Evolutionary conservation across 306 rosid species (phyloP).

Genomic region (Trifolium repens): DNA sequence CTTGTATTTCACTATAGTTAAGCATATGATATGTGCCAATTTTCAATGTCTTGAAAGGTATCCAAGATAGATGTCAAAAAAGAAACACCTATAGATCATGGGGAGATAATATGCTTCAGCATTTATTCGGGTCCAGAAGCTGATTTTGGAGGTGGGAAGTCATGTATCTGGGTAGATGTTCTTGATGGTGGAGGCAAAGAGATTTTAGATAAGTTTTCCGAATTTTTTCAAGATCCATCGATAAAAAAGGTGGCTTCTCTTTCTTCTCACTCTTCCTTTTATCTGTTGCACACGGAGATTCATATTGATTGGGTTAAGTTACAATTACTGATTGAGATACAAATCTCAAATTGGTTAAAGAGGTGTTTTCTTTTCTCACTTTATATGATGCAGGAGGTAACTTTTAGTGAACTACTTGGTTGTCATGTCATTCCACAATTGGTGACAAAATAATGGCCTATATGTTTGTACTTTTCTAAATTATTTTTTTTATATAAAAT

Average conservation of each 20-base stretch:
- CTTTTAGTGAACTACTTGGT: conserved; percentile 24
- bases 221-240: conserved; percentile 76
- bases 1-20: conserved; percentile 39
- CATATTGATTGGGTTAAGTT: neutral
- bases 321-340: neutral
- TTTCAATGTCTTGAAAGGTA: conserved; percentile 62
- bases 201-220: conserved; percentile 67
- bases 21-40: conserved; percentile 37
- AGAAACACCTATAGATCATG: conserved; percentile 97
- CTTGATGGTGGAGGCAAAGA: conserved; percentile 95
- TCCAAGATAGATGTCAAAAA: conserved; percentile 80
- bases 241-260: conserved; percentile 75
- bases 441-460: conserved; percentile 3
- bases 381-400: neutral
- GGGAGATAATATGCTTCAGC: conserved; percentile 94
- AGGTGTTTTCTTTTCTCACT: neutral
- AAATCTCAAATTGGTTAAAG: neutral
- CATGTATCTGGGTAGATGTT: conserved; percentile 98
- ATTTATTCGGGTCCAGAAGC: conserved; percentile 89
- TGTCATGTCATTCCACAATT: conserved; percentile 16
- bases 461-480: neutral
- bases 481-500: neutral
- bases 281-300: neutral
- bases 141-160: conserved; percentile 92
- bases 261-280: conserved; percentile 13